Evolutionary conservation across 2,329 filamentous ascomycete genomes (phyloP).

Genomic region (Pseudogymnoascus sp.): DNA sequence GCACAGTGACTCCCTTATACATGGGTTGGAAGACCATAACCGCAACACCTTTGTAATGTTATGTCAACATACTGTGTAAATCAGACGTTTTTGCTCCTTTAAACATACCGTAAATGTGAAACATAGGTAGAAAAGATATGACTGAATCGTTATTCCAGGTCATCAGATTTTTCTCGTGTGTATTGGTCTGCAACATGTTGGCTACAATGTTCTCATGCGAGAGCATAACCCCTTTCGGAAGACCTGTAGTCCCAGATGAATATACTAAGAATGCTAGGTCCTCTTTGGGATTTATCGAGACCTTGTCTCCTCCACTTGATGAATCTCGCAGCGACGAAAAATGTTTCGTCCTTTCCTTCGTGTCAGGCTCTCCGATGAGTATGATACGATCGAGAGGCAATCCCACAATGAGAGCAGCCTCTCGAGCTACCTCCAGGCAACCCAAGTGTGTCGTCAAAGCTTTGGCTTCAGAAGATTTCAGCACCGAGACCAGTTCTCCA

Average conservation of each 20-base stretch:
- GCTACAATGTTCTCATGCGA: slow-evolving; percentile 21
- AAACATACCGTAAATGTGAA: slow-evolving; percentile 53
- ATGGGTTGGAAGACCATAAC: neutral
- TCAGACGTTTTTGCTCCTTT: neutral
- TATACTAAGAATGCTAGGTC: slow-evolving; percentile 67
- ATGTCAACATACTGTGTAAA: neutral
- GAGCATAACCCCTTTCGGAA: slow-evolving; percentile 73
- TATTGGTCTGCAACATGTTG: slow-evolving; percentile 28
- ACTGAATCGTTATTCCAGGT: slow-evolving; percentile 55
- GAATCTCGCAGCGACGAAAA: neutral
- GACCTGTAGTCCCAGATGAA: slow-evolving; percentile 72
- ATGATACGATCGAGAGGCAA: neutral
- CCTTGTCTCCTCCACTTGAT: neutral
- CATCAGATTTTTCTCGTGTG: slow-evolving; percentile 33
- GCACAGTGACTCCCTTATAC: neutral
- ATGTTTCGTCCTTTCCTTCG: neutral
- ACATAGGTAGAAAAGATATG: slow-evolving; percentile 71
- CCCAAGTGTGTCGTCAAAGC: slow-evolving; percentile 59
- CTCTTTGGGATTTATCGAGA: slow-evolving; percentile 15
- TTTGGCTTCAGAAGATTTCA: slow-evolving; percentile 64
- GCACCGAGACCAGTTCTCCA: slow-evolving; percentile 73
- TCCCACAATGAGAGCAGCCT: neutral
- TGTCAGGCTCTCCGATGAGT: neutral
- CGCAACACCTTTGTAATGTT: neutral
- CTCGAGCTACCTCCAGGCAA: neutral